A percentile compares a stretch with the other conserved stretches of the same genome.
Evolutionary conservation across 805 yeast genomes (phyloP).

Genomic region (Kazachstania africana): DNA sequence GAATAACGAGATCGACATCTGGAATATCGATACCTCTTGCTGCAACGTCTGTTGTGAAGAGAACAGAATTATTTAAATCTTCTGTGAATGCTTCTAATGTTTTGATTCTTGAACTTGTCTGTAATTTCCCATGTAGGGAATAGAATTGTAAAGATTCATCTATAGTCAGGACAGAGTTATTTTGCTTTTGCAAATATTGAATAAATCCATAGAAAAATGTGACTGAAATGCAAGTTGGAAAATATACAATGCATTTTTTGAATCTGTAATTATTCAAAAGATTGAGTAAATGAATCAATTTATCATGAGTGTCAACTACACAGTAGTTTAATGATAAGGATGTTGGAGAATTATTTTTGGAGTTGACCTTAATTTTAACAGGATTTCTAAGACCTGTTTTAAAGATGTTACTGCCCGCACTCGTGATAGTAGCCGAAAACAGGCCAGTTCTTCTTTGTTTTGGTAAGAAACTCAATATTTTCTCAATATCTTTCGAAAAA

Average conservation of each 20-base stretch:
- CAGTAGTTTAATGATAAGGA: slow-evolving; percentile 52
- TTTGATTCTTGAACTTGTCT: slow-evolving; percentile 66
- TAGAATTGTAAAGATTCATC: slow-evolving; percentile 33
- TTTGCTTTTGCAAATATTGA: slow-evolving; percentile 27
- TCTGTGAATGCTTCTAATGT: slow-evolving; percentile 54
- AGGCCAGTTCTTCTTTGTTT: slow-evolving; percentile 89
- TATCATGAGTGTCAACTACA: slow-evolving; percentile 45
- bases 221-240: slow-evolving; percentile 83
- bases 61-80: slow-evolving; percentile 38
- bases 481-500: slow-evolving; percentile 55
- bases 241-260: slow-evolving; percentile 78
- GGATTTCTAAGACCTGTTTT: slow-evolving; percentile 91
- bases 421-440: slow-evolving; percentile 84
- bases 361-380: slow-evolving; percentile 69
- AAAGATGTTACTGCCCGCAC: slow-evolving; percentile 69
- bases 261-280: slow-evolving; percentile 43
- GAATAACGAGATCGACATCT: slow-evolving; percentile 88
- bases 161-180: slow-evolving; percentile 6
- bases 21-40: slow-evolving; percentile 95
- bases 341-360: slow-evolving; percentile 44
- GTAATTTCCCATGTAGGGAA: slow-evolving; percentile 85
- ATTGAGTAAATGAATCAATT: slow-evolving; percentile 47
- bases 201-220: slow-evolving; percentile 59
- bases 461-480: slow-evolving; percentile 61
- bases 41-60: slow-evolving; percentile 95